Evolutionary conservation across 768 basidiomycete species (phyloP).

Genomic region (Podaxis sp.): DNA sequence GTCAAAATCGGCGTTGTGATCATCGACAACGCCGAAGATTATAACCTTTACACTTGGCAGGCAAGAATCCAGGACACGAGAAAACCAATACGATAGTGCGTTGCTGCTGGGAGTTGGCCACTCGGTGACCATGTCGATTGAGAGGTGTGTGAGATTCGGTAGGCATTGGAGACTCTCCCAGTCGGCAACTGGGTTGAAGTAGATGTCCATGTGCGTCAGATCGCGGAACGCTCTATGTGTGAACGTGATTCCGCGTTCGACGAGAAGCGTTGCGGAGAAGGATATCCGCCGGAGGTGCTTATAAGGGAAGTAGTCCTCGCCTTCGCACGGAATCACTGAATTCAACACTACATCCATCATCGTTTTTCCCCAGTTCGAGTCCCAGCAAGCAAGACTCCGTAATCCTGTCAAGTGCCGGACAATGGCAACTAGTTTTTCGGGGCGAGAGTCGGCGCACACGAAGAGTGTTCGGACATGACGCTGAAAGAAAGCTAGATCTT

Average conservation of each 20-base stretch:
- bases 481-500: conserved; percentile 4
- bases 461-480: conserved; percentile 10
- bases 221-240: conserved; percentile 11
- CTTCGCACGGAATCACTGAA: neutral
- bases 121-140: conserved; percentile 9
- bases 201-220: conserved; percentile 12
- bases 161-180: conserved; percentile 10
- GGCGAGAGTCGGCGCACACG: neutral
- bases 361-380: conserved; percentile 4
- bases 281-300: conserved; percentile 8
- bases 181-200: neutral
- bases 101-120: neutral
- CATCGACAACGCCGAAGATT: conserved; percentile 2
- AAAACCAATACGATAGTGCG: neutral
- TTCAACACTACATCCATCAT: neutral
- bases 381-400: conserved; percentile 13
- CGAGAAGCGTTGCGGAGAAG: conserved; percentile 8
- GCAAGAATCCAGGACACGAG: conserved; percentile 4
- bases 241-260: neutral
- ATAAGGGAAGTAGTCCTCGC: conserved; percentile 7
- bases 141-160: conserved; percentile 5
- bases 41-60: conserved; percentile 1
- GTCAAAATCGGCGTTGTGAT: conserved; percentile 8
- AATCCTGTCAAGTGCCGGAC: conserved; percentile 1
- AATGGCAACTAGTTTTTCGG: neutral